Percentiles rank a stretch among this genome's conserved stretches.
Conservation (phyloP, 768 basidiomycete species). For the Cystobasidium tubakii region DNA sequence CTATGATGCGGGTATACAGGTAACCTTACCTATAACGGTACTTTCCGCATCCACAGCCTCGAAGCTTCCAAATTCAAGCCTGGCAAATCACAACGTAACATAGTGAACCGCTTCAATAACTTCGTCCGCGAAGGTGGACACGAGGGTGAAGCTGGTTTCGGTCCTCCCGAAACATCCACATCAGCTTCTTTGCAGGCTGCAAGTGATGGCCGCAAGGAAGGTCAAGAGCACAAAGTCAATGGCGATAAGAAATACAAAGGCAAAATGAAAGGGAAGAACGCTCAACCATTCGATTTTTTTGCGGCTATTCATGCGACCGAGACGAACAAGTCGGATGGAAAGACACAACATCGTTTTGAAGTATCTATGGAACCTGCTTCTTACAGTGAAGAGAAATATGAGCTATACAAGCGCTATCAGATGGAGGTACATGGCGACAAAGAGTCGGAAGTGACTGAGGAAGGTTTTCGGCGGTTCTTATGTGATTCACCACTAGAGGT, state of each 20-base stretch:
- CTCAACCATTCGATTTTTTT: conserved; percentile 51
- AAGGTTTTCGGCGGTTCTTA: conserved; percentile 58
- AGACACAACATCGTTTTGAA: conserved; percentile 38
- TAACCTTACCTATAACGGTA: not conserved
- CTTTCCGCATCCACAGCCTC: conserved; percentile 53
- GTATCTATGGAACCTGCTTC: conserved; percentile 67
- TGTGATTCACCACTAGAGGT: conserved; percentile 72
- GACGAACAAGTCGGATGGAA: conserved; percentile 45
- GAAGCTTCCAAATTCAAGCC: conserved; percentile 64
- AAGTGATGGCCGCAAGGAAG: conserved; percentile 40
- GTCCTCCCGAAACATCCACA: conserved; percentile 13
- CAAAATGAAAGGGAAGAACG: conserved; percentile 22
- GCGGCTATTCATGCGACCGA: conserved; percentile 61
- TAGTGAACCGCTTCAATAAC: conserved; percentile 73
- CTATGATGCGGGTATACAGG: not conserved
- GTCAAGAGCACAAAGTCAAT: conserved; percentile 46
- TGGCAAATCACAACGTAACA: conserved; percentile 67
- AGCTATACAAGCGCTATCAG: conserved; percentile 68
- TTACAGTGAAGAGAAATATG: conserved; percentile 74
- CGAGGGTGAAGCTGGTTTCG: conserved; percentile 41
- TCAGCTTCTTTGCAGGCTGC: not conserved
- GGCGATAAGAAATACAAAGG: conserved; percentile 41
- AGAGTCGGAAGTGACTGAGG: conserved; percentile 48
- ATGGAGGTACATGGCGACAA: conserved; percentile 67
- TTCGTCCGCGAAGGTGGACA: conserved; percentile 56